phyloP scores from a whole-genome alignment of 306 rosid genomes.

The Castanea crenata region DNA sequence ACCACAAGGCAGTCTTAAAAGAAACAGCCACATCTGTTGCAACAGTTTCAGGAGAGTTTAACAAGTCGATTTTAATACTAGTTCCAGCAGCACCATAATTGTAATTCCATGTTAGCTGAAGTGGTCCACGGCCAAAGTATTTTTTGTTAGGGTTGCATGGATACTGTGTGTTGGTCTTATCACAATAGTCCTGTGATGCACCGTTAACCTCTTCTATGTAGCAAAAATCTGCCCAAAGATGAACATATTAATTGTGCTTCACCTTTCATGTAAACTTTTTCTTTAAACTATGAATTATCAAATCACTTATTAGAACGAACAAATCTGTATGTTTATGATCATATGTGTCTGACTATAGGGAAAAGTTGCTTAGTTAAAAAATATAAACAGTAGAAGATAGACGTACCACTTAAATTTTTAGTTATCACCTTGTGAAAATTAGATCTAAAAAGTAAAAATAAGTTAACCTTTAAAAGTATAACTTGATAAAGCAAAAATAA shows the following conservation, averaged over 20 bases:
- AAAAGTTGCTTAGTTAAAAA: too few relatives aligned
- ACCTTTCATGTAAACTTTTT: too few relatives aligned
- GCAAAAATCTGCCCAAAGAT: slow-evolving; percentile 55
- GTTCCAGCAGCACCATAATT: slow-evolving; percentile 79
- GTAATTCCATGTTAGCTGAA: slow-evolving; percentile 86
- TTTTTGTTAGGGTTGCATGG: slow-evolving; percentile 65
- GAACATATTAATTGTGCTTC: background rate
- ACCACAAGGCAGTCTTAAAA: slow-evolving; percentile 86
- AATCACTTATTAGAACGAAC: too few relatives aligned
- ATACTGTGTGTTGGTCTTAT: slow-evolving; percentile 49
- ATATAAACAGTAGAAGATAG: too few relatives aligned
- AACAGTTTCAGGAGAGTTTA: slow-evolving; percentile 67
- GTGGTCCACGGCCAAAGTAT: slow-evolving; percentile 80
- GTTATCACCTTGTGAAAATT: too few relatives aligned
- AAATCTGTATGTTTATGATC: too few relatives aligned
- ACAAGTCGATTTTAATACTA: slow-evolving; percentile 49
- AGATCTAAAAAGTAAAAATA: too few relatives aligned
- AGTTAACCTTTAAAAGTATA: too few relatives aligned
- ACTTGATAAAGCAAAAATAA: too few relatives aligned
- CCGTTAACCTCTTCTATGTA: slow-evolving; percentile 83
- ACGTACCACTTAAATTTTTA: too few relatives aligned
- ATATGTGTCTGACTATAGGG: too few relatives aligned
- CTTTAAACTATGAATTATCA: too few relatives aligned
- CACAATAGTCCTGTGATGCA: slow-evolving; percentile 69
- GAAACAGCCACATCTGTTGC: slow-evolving; percentile 51